Percentiles rank a stretch among this genome's conserved stretches.
Evolutionary conservation across 2,329 filamentous ascomycete species (phyloP).

Genomic region (Fusarium sp.): DNA sequence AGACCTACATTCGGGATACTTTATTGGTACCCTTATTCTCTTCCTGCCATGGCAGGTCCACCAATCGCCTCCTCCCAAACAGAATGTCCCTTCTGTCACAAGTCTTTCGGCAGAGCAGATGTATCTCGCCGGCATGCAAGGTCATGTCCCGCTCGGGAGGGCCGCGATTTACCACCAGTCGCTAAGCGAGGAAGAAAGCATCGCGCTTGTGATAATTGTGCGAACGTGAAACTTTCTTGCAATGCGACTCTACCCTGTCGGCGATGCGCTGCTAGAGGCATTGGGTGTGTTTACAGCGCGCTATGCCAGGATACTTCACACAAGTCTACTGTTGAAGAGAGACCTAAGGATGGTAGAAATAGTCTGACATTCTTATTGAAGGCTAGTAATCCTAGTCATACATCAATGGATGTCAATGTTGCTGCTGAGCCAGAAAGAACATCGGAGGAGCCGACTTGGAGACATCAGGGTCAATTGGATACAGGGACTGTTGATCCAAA

Average conservation of each 20-base stretch:
- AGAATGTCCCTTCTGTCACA: constrained; percentile 26
- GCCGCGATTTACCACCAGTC: constrained; percentile 9
- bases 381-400: constrained; percentile 3
- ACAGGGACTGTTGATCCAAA: constrained; percentile 11
- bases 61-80: not conserved
- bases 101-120: constrained; percentile 26
- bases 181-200: constrained; percentile 28
- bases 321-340: not conserved
- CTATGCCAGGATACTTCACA: constrained; percentile 18
- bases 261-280: not conserved
- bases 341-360: not conserved
- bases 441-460: constrained; percentile 10
- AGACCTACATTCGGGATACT: too few relatives aligned
- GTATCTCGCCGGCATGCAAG: constrained; percentile 22
- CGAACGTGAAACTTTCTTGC: constrained; percentile 4
- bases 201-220: constrained; percentile 29
- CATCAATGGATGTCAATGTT: constrained; percentile 10
- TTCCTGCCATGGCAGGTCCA: constrained; percentile 2
- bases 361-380: constrained; percentile 15
- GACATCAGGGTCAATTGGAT: not conserved
- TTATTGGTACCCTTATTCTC: too few relatives aligned
- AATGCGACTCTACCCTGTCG: constrained; percentile 2
- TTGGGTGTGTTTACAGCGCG: constrained; percentile 20
- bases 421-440: constrained; percentile 20
- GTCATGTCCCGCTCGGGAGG: constrained; percentile 15